Evolutionary conservation across 768 basidiomycete species (phyloP).

Genomic region (Auriculariales sp.): DNA sequence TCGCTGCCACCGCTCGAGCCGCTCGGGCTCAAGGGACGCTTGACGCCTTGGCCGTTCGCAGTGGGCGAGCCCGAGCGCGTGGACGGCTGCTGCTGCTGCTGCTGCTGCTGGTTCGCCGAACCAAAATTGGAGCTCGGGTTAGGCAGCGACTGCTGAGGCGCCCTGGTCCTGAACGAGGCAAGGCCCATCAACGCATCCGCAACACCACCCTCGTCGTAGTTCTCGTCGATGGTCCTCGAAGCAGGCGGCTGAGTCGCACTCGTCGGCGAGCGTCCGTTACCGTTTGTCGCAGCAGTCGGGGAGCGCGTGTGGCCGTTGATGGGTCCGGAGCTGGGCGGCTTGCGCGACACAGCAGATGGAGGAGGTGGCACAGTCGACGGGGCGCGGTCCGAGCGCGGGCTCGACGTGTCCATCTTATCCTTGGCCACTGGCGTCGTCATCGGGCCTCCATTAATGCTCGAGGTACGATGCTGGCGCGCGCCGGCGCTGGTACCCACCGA

Average conservation of each 20-base stretch:
- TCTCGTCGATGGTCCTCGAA: conserved; percentile 68
- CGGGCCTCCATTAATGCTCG: background rate
- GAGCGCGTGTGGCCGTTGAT: no score
- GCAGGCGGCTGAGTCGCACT: conserved; percentile 38
- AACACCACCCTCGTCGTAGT: conserved; percentile 91
- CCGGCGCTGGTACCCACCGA: no score
- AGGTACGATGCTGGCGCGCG: no score
- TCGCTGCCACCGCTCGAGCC: background rate
- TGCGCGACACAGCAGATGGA: no score
- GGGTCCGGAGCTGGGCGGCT: no score
- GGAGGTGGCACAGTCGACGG: no score
- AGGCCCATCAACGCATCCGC: conserved; percentile 73
- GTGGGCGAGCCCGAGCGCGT: background rate
- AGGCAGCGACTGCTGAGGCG: conserved; percentile 12
- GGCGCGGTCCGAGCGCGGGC: no score
- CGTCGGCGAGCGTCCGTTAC: conserved; percentile 33
- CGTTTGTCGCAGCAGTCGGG: background rate
- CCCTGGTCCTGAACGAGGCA: conserved; percentile 23
- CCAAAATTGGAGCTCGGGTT: background rate
- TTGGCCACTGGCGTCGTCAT: background rate
- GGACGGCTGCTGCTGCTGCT: background rate
- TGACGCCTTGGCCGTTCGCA: conserved; percentile 3
- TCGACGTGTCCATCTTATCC: no score
- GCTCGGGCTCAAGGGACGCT: background rate
- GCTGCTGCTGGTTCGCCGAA: background rate